Evolutionary conservation across 768 basidiomycete species (phyloP), one percentile per base, ranked within the genome.

Genomic region (Trametes cingulata): DNA sequence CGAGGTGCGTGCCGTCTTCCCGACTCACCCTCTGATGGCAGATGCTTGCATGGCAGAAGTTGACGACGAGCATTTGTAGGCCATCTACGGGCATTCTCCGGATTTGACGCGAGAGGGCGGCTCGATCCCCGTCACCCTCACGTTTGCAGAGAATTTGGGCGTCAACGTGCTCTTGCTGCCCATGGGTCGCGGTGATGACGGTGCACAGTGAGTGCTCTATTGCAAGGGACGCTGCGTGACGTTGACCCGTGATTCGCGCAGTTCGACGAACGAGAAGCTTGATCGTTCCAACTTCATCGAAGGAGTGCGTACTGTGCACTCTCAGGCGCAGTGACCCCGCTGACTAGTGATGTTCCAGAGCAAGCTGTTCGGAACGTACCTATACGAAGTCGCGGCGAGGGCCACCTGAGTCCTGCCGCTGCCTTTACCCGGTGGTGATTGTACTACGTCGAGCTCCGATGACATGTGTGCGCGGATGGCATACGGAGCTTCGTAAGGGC

Each of bases 101-200:
- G 91, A 95, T 70, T 77, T 88, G 59, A 94, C 90, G 1, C 85
- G 93, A 41, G 94, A 96, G 72, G 93, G 93, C n/a, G 95, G 95
- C 5, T 93, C 92, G 6, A 95, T 95, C 63, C 95, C 95, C 0
- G 91, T 96, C 29, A 95, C 94, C 4, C 80, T 98, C 58, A 95
- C 93, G 1, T 96, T 98, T 71, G 93, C 95, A 10, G 93, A 97
- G 70, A 84, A 84, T 43, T 77, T 97, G 46, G 85, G 85, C 13
- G 88, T 94, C 56, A 97, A 95, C 68, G 92, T 97, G 9, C 72
- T 95, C 57, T 77, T 98, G 19, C 79, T 98, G 27, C 96, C 95
- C 0, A 95, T 96, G 88, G 94, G 94, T 2, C 81, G 95, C 50
- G 91, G 92, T 2, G 94, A 98, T 69, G 96, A 98, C 64, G 96